Evolutionary conservation across 805 yeast genomes (phyloP).

Genomic region (Lachancea dasiensis): DNA sequence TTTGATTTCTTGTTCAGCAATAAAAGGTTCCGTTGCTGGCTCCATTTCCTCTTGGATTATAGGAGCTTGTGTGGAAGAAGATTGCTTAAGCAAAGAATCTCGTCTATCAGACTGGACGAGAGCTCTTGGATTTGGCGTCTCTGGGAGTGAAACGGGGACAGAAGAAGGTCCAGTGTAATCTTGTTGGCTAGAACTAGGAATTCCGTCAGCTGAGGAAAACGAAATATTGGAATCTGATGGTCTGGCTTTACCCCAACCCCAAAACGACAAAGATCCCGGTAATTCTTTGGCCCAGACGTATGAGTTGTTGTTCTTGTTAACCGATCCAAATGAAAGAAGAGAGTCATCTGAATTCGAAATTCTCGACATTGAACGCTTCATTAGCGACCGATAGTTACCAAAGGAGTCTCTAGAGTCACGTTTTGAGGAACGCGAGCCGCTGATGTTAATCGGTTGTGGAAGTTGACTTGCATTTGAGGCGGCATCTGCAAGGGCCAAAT

Average conservation of each 20-base stretch:
- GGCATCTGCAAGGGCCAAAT: background rate
- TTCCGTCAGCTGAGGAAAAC: background rate
- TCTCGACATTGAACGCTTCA: conserved; percentile 62
- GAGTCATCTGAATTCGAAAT: conserved; percentile 41
- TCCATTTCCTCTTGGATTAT: background rate
- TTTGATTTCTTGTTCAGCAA: background rate
- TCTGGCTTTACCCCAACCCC: conserved; percentile 22
- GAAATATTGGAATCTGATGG: conserved; percentile 4
- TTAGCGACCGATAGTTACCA: conserved; percentile 19
- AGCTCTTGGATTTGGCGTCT: conserved; percentile 1
- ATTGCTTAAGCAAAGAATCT: conserved; percentile 5
- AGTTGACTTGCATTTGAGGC: background rate
- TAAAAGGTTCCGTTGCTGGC: background rate
- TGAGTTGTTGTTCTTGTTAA: conserved; percentile 17
- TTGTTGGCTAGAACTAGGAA: background rate
- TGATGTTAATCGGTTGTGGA: conserved; percentile 16
- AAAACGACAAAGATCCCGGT: conserved; percentile 24
- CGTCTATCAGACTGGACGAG: background rate
- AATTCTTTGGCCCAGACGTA: conserved; percentile 21
- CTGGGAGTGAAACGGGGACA: background rate
- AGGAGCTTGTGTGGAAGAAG: background rate
- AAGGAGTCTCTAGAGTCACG: conserved; percentile 8
- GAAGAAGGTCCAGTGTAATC: background rate
- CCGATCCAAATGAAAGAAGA: conserved; percentile 5
- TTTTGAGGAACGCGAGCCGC: background rate